These are phyloP conservation scores for Niveomyces coronatus DNA, from an alignment of 2,329 filamentous ascomycete species.

Conservation along the genomic window DNA sequence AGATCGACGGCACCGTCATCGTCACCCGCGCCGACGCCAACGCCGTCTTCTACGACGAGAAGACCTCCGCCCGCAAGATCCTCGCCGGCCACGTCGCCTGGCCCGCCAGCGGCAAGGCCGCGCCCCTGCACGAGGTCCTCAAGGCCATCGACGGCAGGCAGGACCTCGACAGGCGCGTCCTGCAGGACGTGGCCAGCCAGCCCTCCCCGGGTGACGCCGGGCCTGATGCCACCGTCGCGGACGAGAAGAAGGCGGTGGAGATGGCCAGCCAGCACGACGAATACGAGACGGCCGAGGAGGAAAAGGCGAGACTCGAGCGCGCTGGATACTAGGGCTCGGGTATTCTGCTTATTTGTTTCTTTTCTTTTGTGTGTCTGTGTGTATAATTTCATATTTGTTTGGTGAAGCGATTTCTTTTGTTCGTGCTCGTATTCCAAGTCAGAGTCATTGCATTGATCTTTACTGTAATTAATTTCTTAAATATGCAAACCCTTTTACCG, in stretches of 20 bases:
- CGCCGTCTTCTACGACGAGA: conserved; percentile 62
- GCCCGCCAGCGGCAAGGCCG: conserved; percentile 27
- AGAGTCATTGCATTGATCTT: no score
- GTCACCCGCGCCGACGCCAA: conserved; percentile 71
- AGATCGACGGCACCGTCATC: conserved; percentile 71
- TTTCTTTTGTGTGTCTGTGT: no score
- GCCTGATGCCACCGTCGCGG: background rate
- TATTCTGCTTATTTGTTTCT: no score
- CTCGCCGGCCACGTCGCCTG: conserved; percentile 28
- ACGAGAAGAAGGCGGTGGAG: background rate
- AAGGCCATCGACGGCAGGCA: conserved; percentile 26
- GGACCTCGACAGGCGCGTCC: conserved; percentile 17
- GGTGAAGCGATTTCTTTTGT: no score
- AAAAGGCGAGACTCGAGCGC: background rate
- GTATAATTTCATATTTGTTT: no score
- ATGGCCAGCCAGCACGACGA: background rate
- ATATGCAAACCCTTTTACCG: no score
- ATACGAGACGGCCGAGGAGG: background rate
- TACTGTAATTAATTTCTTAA: no score
- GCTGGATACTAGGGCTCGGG: background rate
- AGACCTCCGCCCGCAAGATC: conserved; percentile 26
- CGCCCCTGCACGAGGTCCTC: conserved; percentile 29
- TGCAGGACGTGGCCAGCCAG: conserved; percentile 18
- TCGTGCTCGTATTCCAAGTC: no score
- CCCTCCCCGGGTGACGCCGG: conserved; percentile 14